Percentiles rank a stretch among this genome's conserved stretches.
phyloP scores from a whole-genome alignment of 2,329 filamentous ascomycete genomes.

The Chalaropsis ovoidea region DNA sequence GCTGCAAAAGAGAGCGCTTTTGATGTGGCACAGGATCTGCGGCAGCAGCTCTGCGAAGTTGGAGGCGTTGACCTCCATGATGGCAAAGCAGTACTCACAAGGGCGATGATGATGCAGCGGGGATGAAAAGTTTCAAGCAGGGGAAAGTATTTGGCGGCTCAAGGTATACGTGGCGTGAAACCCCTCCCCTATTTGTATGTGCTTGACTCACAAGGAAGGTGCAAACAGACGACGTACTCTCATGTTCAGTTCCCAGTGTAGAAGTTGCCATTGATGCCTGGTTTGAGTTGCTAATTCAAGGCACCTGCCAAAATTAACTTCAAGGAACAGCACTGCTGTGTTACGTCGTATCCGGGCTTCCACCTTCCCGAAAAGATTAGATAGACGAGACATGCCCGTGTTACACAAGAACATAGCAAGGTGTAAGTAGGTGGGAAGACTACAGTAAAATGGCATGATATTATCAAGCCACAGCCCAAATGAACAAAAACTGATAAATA shows the following conservation, averaged over 20 bases:
- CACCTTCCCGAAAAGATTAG: no score
- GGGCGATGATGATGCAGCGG: background rate
- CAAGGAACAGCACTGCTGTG: no score
- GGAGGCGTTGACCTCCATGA: conserved; percentile 27
- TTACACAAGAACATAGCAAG: no score
- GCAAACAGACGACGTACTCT: background rate
- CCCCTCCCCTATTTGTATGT: background rate
- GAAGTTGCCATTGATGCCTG: background rate
- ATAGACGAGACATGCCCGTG: no score
- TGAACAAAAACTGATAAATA: background rate
- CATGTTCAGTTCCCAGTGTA: background rate
- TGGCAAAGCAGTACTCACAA: background rate
- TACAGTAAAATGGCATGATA: background rate
- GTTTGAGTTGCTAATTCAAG: background rate
- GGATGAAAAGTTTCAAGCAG: background rate
- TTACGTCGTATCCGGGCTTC: no score
- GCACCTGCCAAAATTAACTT: background rate
- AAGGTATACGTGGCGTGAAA: background rate
- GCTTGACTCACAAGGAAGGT: background rate
- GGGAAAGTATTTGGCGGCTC: background rate
- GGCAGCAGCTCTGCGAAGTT: conserved; percentile 30
- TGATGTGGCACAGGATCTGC: conserved; percentile 30
- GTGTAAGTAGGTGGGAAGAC: no score
- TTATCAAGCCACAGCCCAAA: background rate
- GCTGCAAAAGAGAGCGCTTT: conserved; percentile 31